Evolutionary conservation across 257 asterid species (phyloP).

Genomic region (Solanum dulcamara): DNA sequence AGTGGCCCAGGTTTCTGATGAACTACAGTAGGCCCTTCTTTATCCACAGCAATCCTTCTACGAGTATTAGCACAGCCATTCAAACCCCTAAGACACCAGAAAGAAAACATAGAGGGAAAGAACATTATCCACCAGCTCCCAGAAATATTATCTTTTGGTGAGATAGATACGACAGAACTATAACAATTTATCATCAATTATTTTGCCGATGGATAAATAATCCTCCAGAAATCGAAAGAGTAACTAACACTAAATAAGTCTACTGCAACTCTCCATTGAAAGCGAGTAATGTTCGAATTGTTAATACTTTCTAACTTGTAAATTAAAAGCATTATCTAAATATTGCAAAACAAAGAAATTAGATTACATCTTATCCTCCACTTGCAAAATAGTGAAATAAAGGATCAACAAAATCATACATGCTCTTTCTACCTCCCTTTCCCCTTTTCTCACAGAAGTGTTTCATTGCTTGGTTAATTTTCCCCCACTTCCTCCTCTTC

Average conservation of each 20-base stretch:
- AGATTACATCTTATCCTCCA: not conserved
- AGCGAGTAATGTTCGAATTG: not conserved
- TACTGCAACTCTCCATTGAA: not conserved
- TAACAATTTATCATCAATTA: not conserved
- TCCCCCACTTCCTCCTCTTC: not conserved
- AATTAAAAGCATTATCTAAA: not conserved
- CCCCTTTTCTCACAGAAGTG: not conserved
- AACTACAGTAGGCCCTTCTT: constrained; percentile 50
- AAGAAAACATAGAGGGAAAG: not conserved
- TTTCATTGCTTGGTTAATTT: not conserved
- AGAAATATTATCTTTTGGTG: not conserved
- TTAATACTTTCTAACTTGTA: not conserved
- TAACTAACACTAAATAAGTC: not conserved
- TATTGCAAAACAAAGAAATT: not conserved
- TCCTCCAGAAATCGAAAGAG: not conserved
- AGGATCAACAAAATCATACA: not conserved
- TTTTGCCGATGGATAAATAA: not conserved
- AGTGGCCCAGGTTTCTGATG: constrained; percentile 80
- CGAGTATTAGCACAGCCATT: constrained; percentile 39
- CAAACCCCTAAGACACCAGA: constrained; percentile 37
- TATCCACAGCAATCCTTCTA: constrained; percentile 29
- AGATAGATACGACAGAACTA: not conserved
- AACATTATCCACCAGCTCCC: not conserved
- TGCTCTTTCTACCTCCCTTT: not conserved
- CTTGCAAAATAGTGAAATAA: not conserved